Conservation (phyloP, 1,284 basidiomycete species). For the Trichosporon ovoides region DNA sequence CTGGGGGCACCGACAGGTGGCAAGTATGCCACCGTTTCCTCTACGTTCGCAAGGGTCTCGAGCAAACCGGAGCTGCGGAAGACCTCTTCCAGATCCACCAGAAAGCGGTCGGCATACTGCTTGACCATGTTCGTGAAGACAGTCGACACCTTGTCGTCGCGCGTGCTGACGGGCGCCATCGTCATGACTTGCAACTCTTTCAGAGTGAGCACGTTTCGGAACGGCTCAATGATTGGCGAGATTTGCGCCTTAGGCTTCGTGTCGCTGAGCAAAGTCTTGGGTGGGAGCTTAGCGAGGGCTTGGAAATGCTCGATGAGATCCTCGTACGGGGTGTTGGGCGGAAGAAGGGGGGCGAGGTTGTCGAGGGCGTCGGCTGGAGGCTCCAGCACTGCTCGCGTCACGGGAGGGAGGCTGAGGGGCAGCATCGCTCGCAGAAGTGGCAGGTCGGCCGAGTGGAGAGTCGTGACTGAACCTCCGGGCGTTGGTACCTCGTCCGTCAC, state of each 20-base stretch:
- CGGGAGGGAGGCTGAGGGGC: conserved; percentile 49
- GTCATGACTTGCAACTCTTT: conserved; percentile 54
- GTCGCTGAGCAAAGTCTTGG: conserved; percentile 52
- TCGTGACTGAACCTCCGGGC: conserved; percentile 66
- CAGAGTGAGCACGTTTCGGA: conserved; percentile 51
- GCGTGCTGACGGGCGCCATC: conserved; percentile 51
- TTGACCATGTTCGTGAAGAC: conserved; percentile 47
- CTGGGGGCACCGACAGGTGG: conserved; percentile 25
- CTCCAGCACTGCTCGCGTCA: conserved; percentile 51
- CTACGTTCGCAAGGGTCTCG: conserved; percentile 51
- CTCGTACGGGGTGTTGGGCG: conserved; percentile 38
- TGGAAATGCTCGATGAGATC: conserved; percentile 35
- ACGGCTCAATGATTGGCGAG: conserved; percentile 52
- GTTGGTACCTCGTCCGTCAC: conserved; percentile 38
- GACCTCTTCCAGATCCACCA: conserved; percentile 46
- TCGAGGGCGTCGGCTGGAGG: conserved; percentile 40
- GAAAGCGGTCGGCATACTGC: conserved; percentile 44
- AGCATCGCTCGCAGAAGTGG: conserved; percentile 55
- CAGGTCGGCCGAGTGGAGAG: conserved; percentile 64
- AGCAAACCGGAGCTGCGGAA: conserved; percentile 50
- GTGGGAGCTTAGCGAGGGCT: conserved; percentile 52
- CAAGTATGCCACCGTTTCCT: conserved; percentile 42
- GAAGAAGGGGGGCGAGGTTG: conserved; percentile 48
- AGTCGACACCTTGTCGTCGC: conserved; percentile 48
- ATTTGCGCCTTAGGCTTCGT: conserved; percentile 43